phyloP scores from a whole-genome alignment of 208 protist genomes.

The Paratrypanosoma confusum region DNA sequence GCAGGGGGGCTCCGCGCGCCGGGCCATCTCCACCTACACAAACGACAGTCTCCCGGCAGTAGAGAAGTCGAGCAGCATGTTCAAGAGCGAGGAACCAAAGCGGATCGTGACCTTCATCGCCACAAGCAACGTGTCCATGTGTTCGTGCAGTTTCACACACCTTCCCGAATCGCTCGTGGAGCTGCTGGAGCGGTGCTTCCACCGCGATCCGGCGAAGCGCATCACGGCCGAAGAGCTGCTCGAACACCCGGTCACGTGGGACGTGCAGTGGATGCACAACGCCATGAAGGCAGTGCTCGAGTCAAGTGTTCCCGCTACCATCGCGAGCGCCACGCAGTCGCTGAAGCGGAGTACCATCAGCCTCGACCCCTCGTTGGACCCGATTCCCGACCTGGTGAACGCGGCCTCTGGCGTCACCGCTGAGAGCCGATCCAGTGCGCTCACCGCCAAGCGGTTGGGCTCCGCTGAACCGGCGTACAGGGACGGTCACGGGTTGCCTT shows the following conservation, averaged over 20 bases:
- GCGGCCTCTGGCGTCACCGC: too few relatives aligned
- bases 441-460: too few relatives aligned
- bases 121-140: slow-evolving; percentile 21
- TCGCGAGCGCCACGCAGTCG: neutral
- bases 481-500: too few relatives aligned
- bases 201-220: slow-evolving; percentile 49
- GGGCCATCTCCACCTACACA: too few relatives aligned
- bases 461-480: too few relatives aligned
- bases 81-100: neutral
- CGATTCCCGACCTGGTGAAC: too few relatives aligned
- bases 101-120: slow-evolving; percentile 34
- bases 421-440: too few relatives aligned
- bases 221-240: slow-evolving; percentile 61
- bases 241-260: slow-evolving; percentile 64
- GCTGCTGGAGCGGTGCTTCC: slow-evolving; percentile 55
- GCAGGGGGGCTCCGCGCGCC: too few relatives aligned
- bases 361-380: too few relatives aligned
- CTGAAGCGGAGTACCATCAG: slow-evolving; percentile 11
- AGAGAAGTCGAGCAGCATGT: too few relatives aligned
- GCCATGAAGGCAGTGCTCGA: slow-evolving; percentile 45
- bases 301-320: slow-evolving; percentile 2
- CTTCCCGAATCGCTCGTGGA: slow-evolving; percentile 57
- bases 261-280: slow-evolving; percentile 61
- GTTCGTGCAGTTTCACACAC: neutral
- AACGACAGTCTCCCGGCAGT: too few relatives aligned